phyloP scores from a whole-genome alignment of 164 flowering plant species.

The Cinnamomum chago region DNA sequence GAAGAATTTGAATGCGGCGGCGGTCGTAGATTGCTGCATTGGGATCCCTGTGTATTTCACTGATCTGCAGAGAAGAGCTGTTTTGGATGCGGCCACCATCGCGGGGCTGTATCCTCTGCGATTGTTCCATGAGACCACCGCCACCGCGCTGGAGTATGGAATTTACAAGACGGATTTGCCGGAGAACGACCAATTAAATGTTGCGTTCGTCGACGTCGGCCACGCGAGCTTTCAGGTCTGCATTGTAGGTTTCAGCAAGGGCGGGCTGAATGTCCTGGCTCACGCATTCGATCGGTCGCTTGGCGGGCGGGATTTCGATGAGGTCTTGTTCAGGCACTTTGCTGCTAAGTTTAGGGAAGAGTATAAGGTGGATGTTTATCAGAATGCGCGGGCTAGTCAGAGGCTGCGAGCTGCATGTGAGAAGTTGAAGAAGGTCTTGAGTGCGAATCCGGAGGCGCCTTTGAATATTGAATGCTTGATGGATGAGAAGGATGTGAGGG shows the following conservation, averaged over 20 bases:
- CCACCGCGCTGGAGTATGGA: conserved; percentile 87
- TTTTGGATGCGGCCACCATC: conserved; percentile 84
- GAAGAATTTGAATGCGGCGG: conserved; percentile 82
- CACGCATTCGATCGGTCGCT: conserved; percentile 71
- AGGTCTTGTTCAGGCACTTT: conserved; percentile 67
- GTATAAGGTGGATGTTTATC: conserved; percentile 73
- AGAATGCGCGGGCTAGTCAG: conserved; percentile 74
- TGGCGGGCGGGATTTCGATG: conserved; percentile 93
- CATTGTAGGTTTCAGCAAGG: conserved; percentile 80
- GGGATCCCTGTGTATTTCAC: conserved; percentile 89
- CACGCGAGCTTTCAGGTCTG: conserved; percentile 88
- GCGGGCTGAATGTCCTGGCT: conserved; percentile 62
- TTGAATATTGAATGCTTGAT: conserved; percentile 80
- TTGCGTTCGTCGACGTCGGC: conserved; percentile 84
- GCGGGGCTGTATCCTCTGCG: conserved; percentile 80
- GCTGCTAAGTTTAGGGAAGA: conserved; percentile 68
- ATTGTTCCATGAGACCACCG: conserved; percentile 79
- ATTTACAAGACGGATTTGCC: conserved; percentile 89
- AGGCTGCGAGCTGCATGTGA: conserved; percentile 81
- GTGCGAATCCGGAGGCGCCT: conserved; percentile 89
- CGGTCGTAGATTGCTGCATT: conserved; percentile 88
- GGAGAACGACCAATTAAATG: conserved; percentile 72
- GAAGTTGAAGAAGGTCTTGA: conserved; percentile 78
- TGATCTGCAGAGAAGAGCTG: conserved; percentile 88
- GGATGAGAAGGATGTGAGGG: conserved; percentile 91